phyloP scores from a whole-genome alignment of 176 grass and related monocot species.

The Pontederia crassipes region DNA sequence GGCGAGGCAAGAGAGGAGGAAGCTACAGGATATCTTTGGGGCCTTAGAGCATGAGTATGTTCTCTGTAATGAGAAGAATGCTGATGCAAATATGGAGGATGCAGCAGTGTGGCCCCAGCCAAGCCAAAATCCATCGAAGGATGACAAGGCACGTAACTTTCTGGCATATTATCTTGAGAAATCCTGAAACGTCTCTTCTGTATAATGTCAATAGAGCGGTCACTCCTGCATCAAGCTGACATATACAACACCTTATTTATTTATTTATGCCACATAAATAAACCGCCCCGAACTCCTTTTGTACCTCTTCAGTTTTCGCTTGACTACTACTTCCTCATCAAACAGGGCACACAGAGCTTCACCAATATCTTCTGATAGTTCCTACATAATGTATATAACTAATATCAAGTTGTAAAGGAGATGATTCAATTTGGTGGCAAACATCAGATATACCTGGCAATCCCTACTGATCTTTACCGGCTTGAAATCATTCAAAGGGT shows the following conservation, averaged over 20 bases:
- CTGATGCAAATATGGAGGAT: no score
- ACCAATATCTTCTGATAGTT: slow-evolving; percentile 6
- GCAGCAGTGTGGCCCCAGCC: no score
- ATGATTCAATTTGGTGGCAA: neutral
- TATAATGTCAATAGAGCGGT: no score
- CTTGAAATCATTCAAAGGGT: slow-evolving; percentile 10
- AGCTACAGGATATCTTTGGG: no score
- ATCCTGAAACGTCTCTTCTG: no score
- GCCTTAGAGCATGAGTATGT: no score
- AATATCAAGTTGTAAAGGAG: neutral
- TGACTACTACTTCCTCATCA: neutral
- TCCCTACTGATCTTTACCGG: slow-evolving; percentile 10
- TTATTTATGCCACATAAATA: neutral
- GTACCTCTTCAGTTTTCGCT: slow-evolving; percentile 3
- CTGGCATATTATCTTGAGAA: no score
- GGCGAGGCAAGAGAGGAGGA: neutral
- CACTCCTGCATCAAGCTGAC: neutral
- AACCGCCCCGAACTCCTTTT: neutral
- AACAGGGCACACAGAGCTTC: slow-evolving; percentile 2
- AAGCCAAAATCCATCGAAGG: no score
- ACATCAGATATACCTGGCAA: neutral
- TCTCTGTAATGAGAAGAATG: no score
- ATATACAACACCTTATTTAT: neutral
- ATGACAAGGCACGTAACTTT: no score
- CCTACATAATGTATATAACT: neutral